Base-by-base conservation (phyloP, 2,329 filamentous ascomycete genomes). In the Fusarium agapanthi region DNA sequence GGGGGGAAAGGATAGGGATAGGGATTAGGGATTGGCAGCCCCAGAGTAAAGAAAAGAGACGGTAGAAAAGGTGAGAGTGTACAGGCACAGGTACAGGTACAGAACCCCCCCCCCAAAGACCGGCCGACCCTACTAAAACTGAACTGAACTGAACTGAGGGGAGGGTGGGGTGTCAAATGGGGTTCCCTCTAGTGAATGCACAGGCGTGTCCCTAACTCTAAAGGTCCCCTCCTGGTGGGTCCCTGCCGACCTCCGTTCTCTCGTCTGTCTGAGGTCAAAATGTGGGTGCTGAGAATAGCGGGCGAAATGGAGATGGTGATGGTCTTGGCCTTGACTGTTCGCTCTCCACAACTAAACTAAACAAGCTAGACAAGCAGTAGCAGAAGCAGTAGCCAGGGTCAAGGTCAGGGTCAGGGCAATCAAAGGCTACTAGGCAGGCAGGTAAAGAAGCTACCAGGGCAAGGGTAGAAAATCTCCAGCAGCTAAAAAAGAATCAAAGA, bases 251-350 rank as follows among this genome's bases (percentile, higher is more conserved):
- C 70, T 70, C 57, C 55, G 59, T 73, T 40, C 69, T 62, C 59
- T 43, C 56, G 55, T 59, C 47, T 60, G 61, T 64, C 65, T 60
- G 61, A 72, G 44, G 48, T 53, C 48, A 53, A 53, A 28, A 53
- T 32, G 37, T 65, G 69, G 73, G 74, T 70, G 65, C 75, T 76
- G 75, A 73, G 75, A 72, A 75, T 61, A 73, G 72, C 74, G 70
- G 72, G 54, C 64, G 62, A 67, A 24, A 58, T 66, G 34, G 62
- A 26, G n/a, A 37, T 38, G 50, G 34, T 28, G 20, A 38, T 35
- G 34, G 50, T 26, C 48, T 51, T 37, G 32, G 48, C 24, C 24
- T 53, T 38, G 48, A 32, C 32, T 35, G 28, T 35, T 38, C 50
- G n/a, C 32, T 47, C 54, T 54, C 34, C 28, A 67, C n/a, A 53